phyloP scores from a whole-genome alignment of 768 basidiomycete species.

The Hebeloma cylindrosporum region DNA sequence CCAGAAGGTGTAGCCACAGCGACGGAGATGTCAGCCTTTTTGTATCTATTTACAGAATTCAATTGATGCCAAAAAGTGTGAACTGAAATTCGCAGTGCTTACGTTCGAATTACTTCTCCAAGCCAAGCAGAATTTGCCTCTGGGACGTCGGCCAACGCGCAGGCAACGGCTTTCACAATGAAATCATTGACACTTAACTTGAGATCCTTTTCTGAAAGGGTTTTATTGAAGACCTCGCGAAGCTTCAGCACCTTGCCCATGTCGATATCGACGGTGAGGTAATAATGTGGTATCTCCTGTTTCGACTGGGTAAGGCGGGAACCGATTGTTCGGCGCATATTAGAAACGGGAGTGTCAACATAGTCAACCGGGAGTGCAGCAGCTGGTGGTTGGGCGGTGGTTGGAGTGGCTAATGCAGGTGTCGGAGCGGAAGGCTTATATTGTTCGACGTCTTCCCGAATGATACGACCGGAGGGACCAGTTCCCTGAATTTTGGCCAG shows the following conservation, averaged over 20 bases:
- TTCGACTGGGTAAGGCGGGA: conserved; percentile 89
- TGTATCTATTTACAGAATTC: conserved; percentile 57
- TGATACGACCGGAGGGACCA: conserved; percentile 91
- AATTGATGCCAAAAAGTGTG: background rate
- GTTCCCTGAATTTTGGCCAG: conserved; percentile 87
- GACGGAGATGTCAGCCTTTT: conserved; percentile 95
- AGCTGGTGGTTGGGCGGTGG: conserved; percentile 49
- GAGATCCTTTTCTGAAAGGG: conserved; percentile 84
- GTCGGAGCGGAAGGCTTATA: conserved; percentile 61
- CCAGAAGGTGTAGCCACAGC: conserved; percentile 96
- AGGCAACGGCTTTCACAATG: conserved; percentile 90
- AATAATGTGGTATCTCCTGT: conserved; percentile 95
- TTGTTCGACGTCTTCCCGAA: conserved; percentile 92
- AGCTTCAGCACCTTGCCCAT: conserved; percentile 97
- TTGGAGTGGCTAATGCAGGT: conserved; percentile 40
- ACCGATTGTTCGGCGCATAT: conserved; percentile 95
- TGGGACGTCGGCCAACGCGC: conserved; percentile 91
- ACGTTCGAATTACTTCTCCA: conserved; percentile 95
- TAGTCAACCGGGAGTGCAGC: conserved; percentile 64
- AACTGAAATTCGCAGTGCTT: conserved; percentile 30
- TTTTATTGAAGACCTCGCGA: conserved; percentile 93
- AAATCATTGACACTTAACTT: conserved; percentile 99
- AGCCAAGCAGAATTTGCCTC: conserved; percentile 99
- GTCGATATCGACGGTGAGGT: conserved; percentile 90
- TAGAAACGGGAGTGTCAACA: conserved; percentile 85